Base-by-base conservation (phyloP, 768 basidiomycete genomes). In the Podaxis pistillaris region DNA sequence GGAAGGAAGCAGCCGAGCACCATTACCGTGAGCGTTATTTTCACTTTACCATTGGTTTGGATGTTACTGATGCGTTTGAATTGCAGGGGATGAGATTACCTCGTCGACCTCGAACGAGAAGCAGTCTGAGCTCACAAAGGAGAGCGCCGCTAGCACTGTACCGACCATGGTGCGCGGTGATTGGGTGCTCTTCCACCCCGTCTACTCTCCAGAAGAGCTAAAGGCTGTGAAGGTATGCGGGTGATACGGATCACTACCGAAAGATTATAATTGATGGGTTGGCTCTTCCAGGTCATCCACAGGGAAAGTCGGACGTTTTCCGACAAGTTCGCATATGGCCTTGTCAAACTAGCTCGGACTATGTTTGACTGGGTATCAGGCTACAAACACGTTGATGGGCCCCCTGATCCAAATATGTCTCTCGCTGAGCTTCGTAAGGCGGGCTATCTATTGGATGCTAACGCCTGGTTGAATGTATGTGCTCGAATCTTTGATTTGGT, bases 141-240 rank as follows among this genome's bases (percentile, higher is more conserved):
- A 72, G 28, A 81, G 77, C 69, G 82, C 81, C 1, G 79, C 80
- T 60, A 83, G 80, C 71, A 84, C 86, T 4, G 75, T 85, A 13
- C 85, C 86, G 2, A 76, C 79, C 2, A 81, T 80, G 70, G 72
- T 86, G 55, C 81, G 78, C 44, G 91, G 91, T 1, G 91, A 92
- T 68, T 97, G 94, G 93, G 93, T 96, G 11, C 76, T 97, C 1
- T 93, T 94, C 71, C 93, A 96, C 70, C 96, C 96, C 0, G 94
- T 96, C 1, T 98, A 98, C 72, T 85, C 90, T 5, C 72, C 77
- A 17, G 85, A 85, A 40, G 93, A 94, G 69, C 71, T 93, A 55
- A 86, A 77, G 65, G 83, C 90, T 13, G 91, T 93, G 15, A 78
- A 90, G 74, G 91, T 90, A 68, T 55, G 75, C 8, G 26, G 3